Evolutionary conservation across 1,284 basidiomycete genomes (phyloP).

Genomic region (Phylloporus sp.): DNA sequence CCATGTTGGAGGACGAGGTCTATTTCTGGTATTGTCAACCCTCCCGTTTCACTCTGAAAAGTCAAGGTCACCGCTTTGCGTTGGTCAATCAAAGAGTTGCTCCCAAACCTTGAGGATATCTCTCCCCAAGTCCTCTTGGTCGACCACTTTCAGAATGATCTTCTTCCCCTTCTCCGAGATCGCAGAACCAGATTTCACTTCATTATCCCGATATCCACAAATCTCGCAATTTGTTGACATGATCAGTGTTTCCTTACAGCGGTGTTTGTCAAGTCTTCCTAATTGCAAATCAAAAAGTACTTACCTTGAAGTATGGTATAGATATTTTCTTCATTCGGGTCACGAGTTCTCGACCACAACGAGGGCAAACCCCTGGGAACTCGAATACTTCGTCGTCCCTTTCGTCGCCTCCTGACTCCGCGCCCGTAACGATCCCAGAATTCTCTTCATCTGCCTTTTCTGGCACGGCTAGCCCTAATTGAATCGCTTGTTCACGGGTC

Average conservation of each 20-base stretch:
- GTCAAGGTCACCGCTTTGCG: neutral
- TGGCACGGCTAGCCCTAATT: slow-evolving; percentile 72
- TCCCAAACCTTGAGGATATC: slow-evolving; percentile 89
- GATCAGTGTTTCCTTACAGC: slow-evolving; percentile 88
- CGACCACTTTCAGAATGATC: slow-evolving; percentile 91
- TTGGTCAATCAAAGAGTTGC: neutral
- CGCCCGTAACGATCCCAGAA: slow-evolving; percentile 43
- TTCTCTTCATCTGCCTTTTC: slow-evolving; percentile 48
- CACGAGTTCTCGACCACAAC: slow-evolving; percentile 84
- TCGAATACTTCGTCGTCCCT: slow-evolving; percentile 86
- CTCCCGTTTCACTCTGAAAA: slow-evolving; percentile 87
- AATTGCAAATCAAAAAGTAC: slow-evolving; percentile 4
- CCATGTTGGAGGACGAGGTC: slow-evolving; percentile 92
- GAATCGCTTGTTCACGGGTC: slow-evolving; percentile 85
- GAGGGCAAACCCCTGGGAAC: slow-evolving; percentile 90
- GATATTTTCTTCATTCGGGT: slow-evolving; percentile 97
- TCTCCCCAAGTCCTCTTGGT: slow-evolving; percentile 91
- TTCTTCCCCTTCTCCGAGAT: slow-evolving; percentile 88
- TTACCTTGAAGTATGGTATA: slow-evolving; percentile 97
- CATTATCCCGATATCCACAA: slow-evolving; percentile 97
- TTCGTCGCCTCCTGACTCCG: slow-evolving; percentile 42
- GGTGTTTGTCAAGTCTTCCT: neutral
- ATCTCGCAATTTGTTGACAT: slow-evolving; percentile 98
- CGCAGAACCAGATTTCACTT: slow-evolving; percentile 93
- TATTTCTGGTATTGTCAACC: slow-evolving; percentile 93